Evolutionary conservation across 2,329 filamentous ascomycete species (phyloP).

Genomic region (Paraphaeosphaeria minitans): DNA sequence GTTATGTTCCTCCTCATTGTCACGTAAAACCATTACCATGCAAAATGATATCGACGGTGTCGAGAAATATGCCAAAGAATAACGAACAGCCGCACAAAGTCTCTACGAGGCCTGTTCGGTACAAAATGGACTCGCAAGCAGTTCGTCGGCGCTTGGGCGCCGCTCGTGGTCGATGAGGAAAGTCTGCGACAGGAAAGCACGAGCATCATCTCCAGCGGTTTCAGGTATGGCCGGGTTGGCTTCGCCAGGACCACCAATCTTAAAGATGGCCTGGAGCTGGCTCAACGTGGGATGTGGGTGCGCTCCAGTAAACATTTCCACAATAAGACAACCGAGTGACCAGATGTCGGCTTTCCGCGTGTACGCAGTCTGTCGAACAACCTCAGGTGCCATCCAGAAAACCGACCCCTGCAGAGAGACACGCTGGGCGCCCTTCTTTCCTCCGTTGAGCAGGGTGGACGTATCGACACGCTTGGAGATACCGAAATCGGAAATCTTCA

Average conservation of each 20-base stretch:
- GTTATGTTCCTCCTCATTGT: constrained; percentile 10
- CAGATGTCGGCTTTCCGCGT: constrained; percentile 99
- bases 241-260: constrained; percentile 83
- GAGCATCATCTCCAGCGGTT: constrained; percentile 80
- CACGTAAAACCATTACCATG: constrained; percentile 15
- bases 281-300: constrained; percentile 97
- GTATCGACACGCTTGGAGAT: constrained; percentile 98
- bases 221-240: constrained; percentile 89
- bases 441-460: constrained; percentile 71
- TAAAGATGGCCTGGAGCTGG: constrained; percentile 97
- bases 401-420: constrained; percentile 92
- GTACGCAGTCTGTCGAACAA: constrained; percentile 96
- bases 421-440: constrained; percentile 51
- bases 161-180: constrained; percentile 96
- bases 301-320: constrained; percentile 98
- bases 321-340: constrained; percentile 94
- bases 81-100: constrained; percentile 1
- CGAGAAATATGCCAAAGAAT: constrained; percentile 3
- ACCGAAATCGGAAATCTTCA: constrained; percentile 99
- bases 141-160: constrained; percentile 87
- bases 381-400: constrained; percentile 99
- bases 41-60: constrained; percentile 1
- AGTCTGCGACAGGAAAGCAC: constrained; percentile 81
- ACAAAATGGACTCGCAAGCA: constrained; percentile 83
- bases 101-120: constrained; percentile 61